Base-by-base conservation (phyloP, 371 early-diverging fungal species). In the Rhizopus delemar region DNA sequence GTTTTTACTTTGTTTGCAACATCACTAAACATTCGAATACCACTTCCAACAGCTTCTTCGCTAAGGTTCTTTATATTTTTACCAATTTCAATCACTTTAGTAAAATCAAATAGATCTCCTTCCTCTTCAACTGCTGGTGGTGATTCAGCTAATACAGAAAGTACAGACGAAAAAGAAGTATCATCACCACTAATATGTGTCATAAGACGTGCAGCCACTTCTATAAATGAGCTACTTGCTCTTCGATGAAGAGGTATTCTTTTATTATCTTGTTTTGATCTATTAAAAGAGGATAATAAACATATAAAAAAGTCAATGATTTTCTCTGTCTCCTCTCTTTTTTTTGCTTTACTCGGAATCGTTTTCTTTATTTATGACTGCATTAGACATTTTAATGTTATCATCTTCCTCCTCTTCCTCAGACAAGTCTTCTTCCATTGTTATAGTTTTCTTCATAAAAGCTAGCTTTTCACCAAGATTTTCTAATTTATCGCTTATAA, bases 391-490 rank as follows among this genome's bases (percentile, higher is more conserved):
- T 45, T n/a, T 45, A 45, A 45, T 7, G n/a, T 11, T 11, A 45
- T 45, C 22, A 22, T 22, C 46, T 28, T 39, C n/a, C 8, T 11
- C n/a, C 7, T 45, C 39, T 39, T 39, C 46, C 28, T 39, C 39
- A 9, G 28, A 16, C 28, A 57, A 56, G 12, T 74, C 71, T 36
- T 60, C 63, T 8, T 69, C 65, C 75, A 79, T 74, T 12, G 72
- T 74, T 28, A 75, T 73, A 33, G 70, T 79, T 46, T 79, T 79
- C 41, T 72, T 71, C 8, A 79, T 79, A 57, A 65, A 76, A 5
- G 76, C 72, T 39, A 75, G 56, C 32, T 74, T 74, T 36, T 74
- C 79, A 16, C 74, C 75, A 41, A 79, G 65, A 45, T 75, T 74
- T 15, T 76, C 79, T 2, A 74, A 41, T 53, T 68, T 69, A 46